Conservation (phyloP, 495 filamentous ascomycete genomes). For the Podospora fimiseda region DNA sequence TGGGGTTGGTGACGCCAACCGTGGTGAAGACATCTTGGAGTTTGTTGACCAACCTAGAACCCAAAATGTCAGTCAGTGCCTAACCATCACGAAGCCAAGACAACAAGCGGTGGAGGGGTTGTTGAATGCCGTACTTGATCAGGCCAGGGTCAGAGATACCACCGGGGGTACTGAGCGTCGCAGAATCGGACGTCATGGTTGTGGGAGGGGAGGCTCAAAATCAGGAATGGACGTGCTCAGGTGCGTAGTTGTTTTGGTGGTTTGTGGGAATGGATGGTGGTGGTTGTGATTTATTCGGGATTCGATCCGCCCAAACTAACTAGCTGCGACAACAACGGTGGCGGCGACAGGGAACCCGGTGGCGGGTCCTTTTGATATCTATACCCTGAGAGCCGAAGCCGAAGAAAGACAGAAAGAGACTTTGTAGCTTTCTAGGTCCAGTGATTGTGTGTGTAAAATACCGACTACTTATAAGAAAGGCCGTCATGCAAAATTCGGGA, state of each 20-base stretch:
- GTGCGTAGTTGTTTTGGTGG: conserved; percentile 2
- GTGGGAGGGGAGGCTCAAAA: too few relatives aligned
- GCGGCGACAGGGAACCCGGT: neutral
- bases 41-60: conserved; percentile 87
- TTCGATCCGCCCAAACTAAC: neutral
- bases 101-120: neutral
- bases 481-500: too few relatives aligned
- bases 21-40: conserved; percentile 99
- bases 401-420: neutral
- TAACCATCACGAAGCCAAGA: conserved; percentile 6
- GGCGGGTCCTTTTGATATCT: neutral
- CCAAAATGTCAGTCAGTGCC: conserved; percentile 21
- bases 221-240: conserved; percentile 1
- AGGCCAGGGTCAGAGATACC: conserved; percentile 55
- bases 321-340: neutral
- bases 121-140: conserved; percentile 42
- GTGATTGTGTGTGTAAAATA: too few relatives aligned
- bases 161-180: conserved; percentile 36
- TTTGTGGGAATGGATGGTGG: neutral
- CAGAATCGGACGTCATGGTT: conserved; percentile 27
- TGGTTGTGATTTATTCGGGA: neutral
- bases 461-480: too few relatives aligned
- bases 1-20: conserved; percentile 97
- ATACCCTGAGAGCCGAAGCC: neutral
- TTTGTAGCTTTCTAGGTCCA: too few relatives aligned